Evolutionary conservation across 2,329 filamentous ascomycete species (phyloP).

Genomic region (Sphaerostilbella broomeana): DNA sequence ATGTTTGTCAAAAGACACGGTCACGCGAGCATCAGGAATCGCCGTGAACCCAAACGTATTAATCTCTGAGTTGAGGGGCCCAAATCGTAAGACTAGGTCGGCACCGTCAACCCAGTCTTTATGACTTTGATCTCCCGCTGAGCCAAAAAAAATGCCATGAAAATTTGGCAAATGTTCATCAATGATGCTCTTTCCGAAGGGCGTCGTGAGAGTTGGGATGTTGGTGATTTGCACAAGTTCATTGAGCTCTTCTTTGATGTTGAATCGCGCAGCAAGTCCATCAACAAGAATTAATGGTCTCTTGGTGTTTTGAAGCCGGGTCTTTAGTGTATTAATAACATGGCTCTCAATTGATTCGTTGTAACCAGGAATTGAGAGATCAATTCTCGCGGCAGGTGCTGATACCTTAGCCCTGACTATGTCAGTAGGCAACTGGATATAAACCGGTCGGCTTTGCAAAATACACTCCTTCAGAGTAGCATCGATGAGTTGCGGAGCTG

Average conservation of each 20-base stretch:
- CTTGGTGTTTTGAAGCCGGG: conserved; percentile 37
- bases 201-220: conserved; percentile 42
- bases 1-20: conserved; percentile 24
- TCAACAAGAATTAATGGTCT: conserved; percentile 47
- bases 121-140: conserved; percentile 28
- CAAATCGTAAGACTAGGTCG: conserved; percentile 41
- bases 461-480: conserved; percentile 43
- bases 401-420: conserved; percentile 36
- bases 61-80: conserved; percentile 39
- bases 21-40: conserved; percentile 27
- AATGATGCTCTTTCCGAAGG: conserved; percentile 44
- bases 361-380: conserved; percentile 4
- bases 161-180: conserved; percentile 41
- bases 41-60: conserved; percentile 37
- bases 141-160: conserved; percentile 42
- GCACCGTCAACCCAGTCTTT: conserved; percentile 33
- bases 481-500: conserved; percentile 45
- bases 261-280: conserved; percentile 38
- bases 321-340: conserved; percentile 30
- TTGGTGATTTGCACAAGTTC: conserved; percentile 35
- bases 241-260: conserved; percentile 36
- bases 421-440: conserved; percentile 49
- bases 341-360: conserved; percentile 18
- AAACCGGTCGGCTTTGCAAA: conserved; percentile 48
- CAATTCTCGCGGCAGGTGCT: conserved; percentile 15